Evolutionary conservation across 2,329 filamentous ascomycete genomes (phyloP), one percentile per base, ranked within the genome.

Genomic region (Xylaria sp.): DNA sequence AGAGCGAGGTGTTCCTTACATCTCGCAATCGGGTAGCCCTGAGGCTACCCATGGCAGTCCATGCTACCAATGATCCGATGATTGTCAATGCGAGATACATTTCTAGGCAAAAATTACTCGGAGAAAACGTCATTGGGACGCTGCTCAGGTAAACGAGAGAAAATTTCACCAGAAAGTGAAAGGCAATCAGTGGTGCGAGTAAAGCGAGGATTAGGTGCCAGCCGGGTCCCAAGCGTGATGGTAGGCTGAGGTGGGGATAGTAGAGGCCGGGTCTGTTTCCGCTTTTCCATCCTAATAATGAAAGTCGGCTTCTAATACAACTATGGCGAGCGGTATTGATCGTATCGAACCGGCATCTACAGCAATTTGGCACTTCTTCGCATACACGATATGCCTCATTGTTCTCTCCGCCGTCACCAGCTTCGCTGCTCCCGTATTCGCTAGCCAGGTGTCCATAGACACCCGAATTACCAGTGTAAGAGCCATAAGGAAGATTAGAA

Each of bases 41-140:
- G 30, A 55, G 39, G 43, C 57, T 41, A 30, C 68, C 63, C 43
- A 67, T 71, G 2, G 70, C 28, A 41, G 63, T 48, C 73, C 74
- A 73, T 28, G 69, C 73, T n/a, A 52, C 50, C 12, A 72, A 10
- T 41, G 71, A 66, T 41, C 69, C 74, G 57, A 74, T n/a, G 23
- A 70, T 53, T 9, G 68, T 45, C 2, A 72, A 52, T 18, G 60
- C 45, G 18, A 72, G 32, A 46, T 61, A 70, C 64, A 55, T 69
- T 62, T 13, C 28, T 6, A 59, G n/a, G 18, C 9, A 41, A 50
- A 25, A 28, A 32, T 20, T 18, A 9, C 23, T 43, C 23, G 39
- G n/a, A 8, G 61, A 20, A 5, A 63, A 56, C 5, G 39, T 10
- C 3, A 41, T 2, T 6, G 56, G 18, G 25, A 23, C 7, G 10